Conservation (phyloP, 331 rosid species). For the Cydonia oblonga region DNA sequence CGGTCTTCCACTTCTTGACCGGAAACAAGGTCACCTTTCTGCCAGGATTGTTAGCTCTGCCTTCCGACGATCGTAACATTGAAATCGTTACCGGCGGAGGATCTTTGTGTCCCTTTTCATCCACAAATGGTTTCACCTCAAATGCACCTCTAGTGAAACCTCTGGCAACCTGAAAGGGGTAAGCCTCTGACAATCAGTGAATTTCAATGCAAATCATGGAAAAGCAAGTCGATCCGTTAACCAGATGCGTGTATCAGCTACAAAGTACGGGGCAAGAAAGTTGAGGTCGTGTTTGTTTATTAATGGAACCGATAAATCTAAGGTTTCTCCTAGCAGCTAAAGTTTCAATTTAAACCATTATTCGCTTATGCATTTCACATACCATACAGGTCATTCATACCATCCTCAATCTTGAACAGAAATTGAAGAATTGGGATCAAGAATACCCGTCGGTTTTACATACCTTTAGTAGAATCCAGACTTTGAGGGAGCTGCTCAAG, state of each 20-base stretch:
- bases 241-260: background rate
- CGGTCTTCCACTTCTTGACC: slow-evolving; percentile 54
- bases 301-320: background rate
- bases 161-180: slow-evolving; percentile 66
- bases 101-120: slow-evolving; percentile 39
- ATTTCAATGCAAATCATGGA: background rate
- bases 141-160: slow-evolving; percentile 80
- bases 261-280: background rate
- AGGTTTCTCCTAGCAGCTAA: background rate
- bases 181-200: slow-evolving; percentile 11
- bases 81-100: slow-evolving; percentile 49
- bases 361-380: background rate
- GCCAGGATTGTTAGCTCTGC: slow-evolving; percentile 28
- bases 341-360: background rate
- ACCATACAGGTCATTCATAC: background rate
- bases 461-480: slow-evolving; percentile 90
- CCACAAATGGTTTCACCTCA: slow-evolving; percentile 58
- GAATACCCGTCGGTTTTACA: background rate
- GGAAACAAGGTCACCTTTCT: slow-evolving; percentile 53
- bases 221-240: background rate
- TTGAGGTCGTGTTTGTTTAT: background rate
- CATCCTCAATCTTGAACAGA: background rate
- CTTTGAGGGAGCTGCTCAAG: slow-evolving; percentile 91
- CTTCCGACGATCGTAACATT: slow-evolving; percentile 42
- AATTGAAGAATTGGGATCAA: background rate